Evolutionary conservation across 768 basidiomycete species (phyloP).

Genomic region (Phlebiopsis flavidoalba): DNA sequence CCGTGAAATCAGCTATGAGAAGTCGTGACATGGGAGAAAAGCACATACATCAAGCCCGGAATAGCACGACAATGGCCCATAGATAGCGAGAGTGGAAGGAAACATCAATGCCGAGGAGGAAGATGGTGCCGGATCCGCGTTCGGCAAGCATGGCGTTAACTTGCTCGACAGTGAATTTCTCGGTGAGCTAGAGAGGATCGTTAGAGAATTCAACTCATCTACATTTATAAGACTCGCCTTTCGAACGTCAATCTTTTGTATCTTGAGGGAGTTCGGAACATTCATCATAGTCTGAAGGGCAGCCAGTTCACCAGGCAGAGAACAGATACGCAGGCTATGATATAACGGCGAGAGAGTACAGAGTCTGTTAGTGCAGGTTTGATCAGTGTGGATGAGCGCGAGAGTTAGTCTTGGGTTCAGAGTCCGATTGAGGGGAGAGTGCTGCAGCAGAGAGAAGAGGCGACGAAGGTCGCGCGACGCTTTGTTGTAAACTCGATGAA

Average conservation of each 20-base stretch:
- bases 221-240: constrained; percentile 46
- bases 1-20: constrained; percentile 24
- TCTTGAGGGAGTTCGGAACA: constrained; percentile 92
- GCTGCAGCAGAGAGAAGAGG: too few species aligned
- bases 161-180: constrained; percentile 84
- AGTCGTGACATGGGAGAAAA: neutral
- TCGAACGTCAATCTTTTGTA: constrained; percentile 90
- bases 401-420: too few species aligned
- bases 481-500: too few species aligned
- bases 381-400: too few species aligned
- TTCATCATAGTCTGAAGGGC: constrained; percentile 93
- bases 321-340: too few species aligned
- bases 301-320: constrained; percentile 79
- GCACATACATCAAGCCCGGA: constrained; percentile 87
- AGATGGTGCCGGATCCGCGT: constrained; percentile 94
- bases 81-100: constrained; percentile 99
- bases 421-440: too few species aligned
- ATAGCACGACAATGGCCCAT: constrained; percentile 97
- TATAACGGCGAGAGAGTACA: too few species aligned
- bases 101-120: constrained; percentile 94
- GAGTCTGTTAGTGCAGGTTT: too few species aligned
- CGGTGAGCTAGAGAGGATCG: constrained; percentile 56
- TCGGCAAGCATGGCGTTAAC: constrained; percentile 95
- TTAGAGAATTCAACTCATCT: constrained; percentile 3
- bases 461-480: too few species aligned